Percentiles rank a stretch among this genome's conserved stretches.
phyloP scores from a whole-genome alignment of 768 basidiomycete species.

The Suillus subluteus region DNA sequence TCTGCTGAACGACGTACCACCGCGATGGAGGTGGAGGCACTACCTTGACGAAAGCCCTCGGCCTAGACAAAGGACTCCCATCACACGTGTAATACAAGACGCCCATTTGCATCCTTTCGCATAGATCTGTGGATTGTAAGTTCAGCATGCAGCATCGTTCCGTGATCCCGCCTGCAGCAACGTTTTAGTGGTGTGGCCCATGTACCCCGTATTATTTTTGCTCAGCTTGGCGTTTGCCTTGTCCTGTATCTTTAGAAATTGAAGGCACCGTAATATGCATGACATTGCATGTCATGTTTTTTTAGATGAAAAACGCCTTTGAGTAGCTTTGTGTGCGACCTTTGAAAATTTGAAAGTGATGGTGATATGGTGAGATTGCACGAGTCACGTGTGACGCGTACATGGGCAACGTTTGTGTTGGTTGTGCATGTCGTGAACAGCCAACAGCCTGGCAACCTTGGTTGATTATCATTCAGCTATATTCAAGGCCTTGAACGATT shows the following conservation, averaged over 20 bases:
- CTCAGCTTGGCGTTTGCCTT: neutral
- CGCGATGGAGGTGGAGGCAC: neutral
- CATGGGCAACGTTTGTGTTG: constrained; percentile 24
- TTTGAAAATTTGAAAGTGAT: neutral
- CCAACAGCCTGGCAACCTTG: constrained; percentile 7
- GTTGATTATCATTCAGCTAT: constrained; percentile 7
- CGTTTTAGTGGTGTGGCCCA: constrained; percentile 4
- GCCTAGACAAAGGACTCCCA: neutral
- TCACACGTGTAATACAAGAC: neutral
- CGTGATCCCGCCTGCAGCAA: constrained; percentile 4
- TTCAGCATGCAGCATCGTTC: constrained; percentile 3
- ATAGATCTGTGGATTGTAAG: constrained; percentile 2
- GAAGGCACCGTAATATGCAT: neutral
- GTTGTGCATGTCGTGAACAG: constrained; percentile 11
- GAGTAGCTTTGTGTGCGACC: neutral
- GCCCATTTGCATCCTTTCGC: neutral
- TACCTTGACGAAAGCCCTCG: neutral
- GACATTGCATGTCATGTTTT: neutral
- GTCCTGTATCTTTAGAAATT: neutral
- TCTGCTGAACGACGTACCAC: constrained; percentile 7
- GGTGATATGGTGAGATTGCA: neutral
- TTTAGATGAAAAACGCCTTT: constrained; percentile 3
- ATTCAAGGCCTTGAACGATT: neutral
- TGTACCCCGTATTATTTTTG: constrained; percentile 4
- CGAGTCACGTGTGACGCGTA: constrained; percentile 36